These are phyloP conservation scores for Acacia melanoxylon DNA, from an alignment of 306 rosid species.

Conservation along the genomic window DNA sequence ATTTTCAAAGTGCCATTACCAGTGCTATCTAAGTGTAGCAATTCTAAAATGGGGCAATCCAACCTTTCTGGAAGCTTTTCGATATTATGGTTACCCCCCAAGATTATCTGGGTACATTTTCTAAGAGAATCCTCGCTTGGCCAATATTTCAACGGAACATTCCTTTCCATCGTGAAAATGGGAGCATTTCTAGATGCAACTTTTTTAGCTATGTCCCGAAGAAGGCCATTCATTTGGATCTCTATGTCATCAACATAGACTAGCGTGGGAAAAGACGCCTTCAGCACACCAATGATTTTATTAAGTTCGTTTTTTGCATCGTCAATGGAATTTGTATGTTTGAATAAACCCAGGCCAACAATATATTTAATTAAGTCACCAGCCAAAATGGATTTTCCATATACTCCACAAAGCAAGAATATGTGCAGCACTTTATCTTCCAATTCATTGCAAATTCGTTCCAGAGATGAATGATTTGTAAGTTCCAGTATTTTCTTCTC, in stretches of 20 bases:
- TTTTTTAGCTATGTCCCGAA: background rate
- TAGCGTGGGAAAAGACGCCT: background rate
- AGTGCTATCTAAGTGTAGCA: background rate
- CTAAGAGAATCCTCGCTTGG: background rate
- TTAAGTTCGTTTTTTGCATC: background rate
- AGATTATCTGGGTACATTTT: background rate
- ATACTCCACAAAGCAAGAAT: background rate
- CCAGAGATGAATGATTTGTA: background rate
- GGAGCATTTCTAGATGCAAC: background rate
- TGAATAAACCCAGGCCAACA: background rate
- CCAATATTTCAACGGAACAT: background rate
- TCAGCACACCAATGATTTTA: too few relatives aligned
- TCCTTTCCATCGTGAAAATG: too few relatives aligned
- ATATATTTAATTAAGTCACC: background rate
- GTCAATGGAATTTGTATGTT: background rate
- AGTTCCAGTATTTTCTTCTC: too few relatives aligned
- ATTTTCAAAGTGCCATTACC: background rate
- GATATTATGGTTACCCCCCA: background rate
- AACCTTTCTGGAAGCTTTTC: background rate
- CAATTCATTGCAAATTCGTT: background rate
- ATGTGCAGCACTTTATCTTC: background rate
- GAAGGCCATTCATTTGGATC: background rate
- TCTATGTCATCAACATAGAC: background rate
- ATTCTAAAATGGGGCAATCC: background rate
- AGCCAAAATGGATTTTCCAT: background rate